Evolutionary conservation across 2,329 filamentous ascomycete species (phyloP), one percentile per base, ranked within the genome.

Genomic region (Phialocephala subalpina): DNA sequence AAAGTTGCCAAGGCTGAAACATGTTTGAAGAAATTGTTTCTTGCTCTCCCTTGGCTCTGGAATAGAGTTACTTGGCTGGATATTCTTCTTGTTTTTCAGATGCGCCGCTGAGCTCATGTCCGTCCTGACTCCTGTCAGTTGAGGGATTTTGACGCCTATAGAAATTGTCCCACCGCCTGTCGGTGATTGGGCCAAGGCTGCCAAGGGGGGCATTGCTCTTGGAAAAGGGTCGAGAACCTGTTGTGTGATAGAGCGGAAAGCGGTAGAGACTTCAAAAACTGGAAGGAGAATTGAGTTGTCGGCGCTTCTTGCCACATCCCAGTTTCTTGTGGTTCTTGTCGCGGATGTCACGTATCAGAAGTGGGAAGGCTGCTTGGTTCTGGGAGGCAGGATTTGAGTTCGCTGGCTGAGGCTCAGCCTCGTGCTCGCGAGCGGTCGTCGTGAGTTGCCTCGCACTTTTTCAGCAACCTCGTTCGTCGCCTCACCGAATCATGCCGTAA

Each of bases 1-100:
- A 35, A n/a, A 29, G 40, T n/a, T 60, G 59, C 59, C 59, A 61
- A 61, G 59, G 47, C 59, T 61, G 59, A 61, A 61, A 61, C 59
- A 55, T 38, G 59, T 61, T 61, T 53, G 49, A 53, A 14, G 27
- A 14, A 29, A 53, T 14, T 53, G 49, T 53, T 53, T 53, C 49
- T 33, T n/a, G 5, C 18, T 7, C n/a, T 45, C n/a, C 45, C 20
- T 22, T 18, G 45, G 20, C 45, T 49, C 20, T 49, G n/a, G n/a
- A n/a, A 49, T 3, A 49, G 20, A 25, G 45, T 49, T 49, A n/a
- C 45, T 49, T 49, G 45, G 45, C 45, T 14, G n/a, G 20, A 49
- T 22, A 6, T 22, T 12, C 27, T 33, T 6, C 14, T 53, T 18
- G 12, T 4, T 33, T 33, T 33, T 33, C 29, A 33, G 29, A 42